Conservation (phyloP, 1,284 basidiomycete genomes). For the Exsudoporus floridanus region DNA sequence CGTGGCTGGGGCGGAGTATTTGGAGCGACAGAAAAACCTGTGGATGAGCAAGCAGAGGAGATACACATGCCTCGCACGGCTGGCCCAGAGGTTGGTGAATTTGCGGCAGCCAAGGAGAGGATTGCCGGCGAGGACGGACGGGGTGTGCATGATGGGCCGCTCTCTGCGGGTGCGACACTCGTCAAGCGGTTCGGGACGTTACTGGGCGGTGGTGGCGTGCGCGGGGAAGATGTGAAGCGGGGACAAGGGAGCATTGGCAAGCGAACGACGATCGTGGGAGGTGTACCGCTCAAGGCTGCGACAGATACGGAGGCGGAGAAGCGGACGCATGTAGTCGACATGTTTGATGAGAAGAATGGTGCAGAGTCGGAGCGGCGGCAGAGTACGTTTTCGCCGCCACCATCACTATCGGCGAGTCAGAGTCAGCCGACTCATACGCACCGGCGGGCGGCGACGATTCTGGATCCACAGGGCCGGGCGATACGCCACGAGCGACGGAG, state of each 20-base stretch:
- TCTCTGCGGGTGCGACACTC: constrained; percentile 63
- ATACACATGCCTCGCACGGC: constrained; percentile 51
- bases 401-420: constrained; percentile 45
- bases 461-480: constrained; percentile 61
- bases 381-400: constrained; percentile 38
- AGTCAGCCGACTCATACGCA: constrained; percentile 60
- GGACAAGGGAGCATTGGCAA: constrained; percentile 42
- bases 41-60: constrained; percentile 43
- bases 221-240: constrained; percentile 42
- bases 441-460: constrained; percentile 69
- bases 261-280: constrained; percentile 51
- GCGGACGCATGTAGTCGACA: constrained; percentile 11
- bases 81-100: constrained; percentile 55
- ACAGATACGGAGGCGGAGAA: constrained; percentile 32
- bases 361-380: constrained; percentile 27
- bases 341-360: constrained; percentile 16
- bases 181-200: constrained; percentile 74
- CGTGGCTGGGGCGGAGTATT: constrained; percentile 49
- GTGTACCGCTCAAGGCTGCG: constrained; percentile 47
- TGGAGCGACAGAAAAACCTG: constrained; percentile 41
- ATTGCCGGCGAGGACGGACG: constrained; percentile 36
- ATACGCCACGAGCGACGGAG: constrained; percentile 73
- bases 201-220: constrained; percentile 47
- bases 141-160: constrained; percentile 32
- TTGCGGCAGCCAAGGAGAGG: constrained; percentile 40